These are phyloP conservation scores for Monascus ruber DNA, from an alignment of 2,329 filamentous ascomycete genomes.

Conservation along the genomic window DNA sequence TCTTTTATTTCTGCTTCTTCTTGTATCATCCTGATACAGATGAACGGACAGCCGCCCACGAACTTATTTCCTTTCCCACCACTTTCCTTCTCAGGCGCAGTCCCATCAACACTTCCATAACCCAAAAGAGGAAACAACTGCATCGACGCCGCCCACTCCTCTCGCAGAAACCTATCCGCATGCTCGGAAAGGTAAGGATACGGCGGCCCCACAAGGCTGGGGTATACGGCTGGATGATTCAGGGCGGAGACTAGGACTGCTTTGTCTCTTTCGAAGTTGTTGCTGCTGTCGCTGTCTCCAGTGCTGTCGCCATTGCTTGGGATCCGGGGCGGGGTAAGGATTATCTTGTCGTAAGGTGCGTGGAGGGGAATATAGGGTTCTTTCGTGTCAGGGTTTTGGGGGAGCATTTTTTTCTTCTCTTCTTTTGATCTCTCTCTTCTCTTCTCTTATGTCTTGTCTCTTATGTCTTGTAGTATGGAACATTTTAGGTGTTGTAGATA, in stretches of 20 bases:
- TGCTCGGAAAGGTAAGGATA: conserved; percentile 14
- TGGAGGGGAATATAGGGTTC: conserved; percentile 17
- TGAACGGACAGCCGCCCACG: conserved; percentile 12
- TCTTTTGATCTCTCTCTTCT: neutral
- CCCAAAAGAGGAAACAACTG: no score
- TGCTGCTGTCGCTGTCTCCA: no score
- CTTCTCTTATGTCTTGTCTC: no score
- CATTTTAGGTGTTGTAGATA: no score
- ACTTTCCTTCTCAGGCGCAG: no score
- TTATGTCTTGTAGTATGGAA: neutral
- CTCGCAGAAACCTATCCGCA: conserved; percentile 7
- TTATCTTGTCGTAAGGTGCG: conserved; percentile 12
- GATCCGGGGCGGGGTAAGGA: conserved; percentile 15
- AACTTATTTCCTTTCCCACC: neutral
- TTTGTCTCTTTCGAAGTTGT: neutral
- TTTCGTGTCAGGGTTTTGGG: conserved; percentile 6
- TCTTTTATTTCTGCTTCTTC: no score
- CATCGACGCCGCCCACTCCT: neutral
- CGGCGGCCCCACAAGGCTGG: conserved; percentile 12
- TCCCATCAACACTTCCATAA: no score
- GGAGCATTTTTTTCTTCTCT: conserved; percentile 7
- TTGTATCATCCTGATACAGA: conserved; percentile 4
- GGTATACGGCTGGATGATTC: conserved; percentile 14
- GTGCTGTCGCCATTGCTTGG: conserved; percentile 3
- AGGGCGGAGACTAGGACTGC: conserved; percentile 6